Percentiles rank a stretch among this genome's conserved stretches.
Evolutionary conservation across 495 filamentous ascomycete species (phyloP).

Genomic region (Neurospora tetrasperma): DNA sequence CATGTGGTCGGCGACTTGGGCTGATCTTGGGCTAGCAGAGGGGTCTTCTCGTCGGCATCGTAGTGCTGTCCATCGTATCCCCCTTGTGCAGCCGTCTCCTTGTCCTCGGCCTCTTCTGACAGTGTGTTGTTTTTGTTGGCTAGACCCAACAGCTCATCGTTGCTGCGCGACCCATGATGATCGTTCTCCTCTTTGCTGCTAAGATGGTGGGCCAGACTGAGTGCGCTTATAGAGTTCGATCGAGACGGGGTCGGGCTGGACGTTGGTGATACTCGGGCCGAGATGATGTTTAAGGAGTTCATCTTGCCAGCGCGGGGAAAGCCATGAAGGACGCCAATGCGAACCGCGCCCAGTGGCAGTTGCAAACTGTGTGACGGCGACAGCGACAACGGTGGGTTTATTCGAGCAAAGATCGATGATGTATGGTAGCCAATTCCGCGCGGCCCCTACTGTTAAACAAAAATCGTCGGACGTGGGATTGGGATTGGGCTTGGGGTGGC

Average conservation of each 20-base stretch:
- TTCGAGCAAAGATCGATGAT: background rate
- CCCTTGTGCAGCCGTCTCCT: constrained; percentile 1
- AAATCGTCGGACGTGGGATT: background rate
- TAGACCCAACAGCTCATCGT: constrained; percentile 8
- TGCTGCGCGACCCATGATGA: background rate
- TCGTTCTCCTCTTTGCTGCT: constrained; percentile 34
- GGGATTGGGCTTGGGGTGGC: background rate
- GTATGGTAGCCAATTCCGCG: background rate
- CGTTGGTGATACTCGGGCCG: constrained; percentile 61
- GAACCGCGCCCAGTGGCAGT: constrained; percentile 9
- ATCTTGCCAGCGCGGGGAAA: constrained; percentile 49
- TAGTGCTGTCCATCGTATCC: constrained; percentile 9
- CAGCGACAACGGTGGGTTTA: background rate
- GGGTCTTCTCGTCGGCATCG: constrained; percentile 52
- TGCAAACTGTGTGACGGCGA: background rate
- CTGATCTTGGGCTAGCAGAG: constrained; percentile 40
- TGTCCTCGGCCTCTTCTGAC: constrained; percentile 22
- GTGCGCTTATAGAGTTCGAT: constrained; percentile 54
- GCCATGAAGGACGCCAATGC: constrained; percentile 26
- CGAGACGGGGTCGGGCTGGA: constrained; percentile 48
- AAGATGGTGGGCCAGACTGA: constrained; percentile 29
- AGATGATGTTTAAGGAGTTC: constrained; percentile 97
- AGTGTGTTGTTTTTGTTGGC: constrained; percentile 26
- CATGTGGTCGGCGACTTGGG: constrained; percentile 27
- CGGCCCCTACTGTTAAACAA: background rate